Evolutionary conservation across 2,329 filamentous ascomycete species (phyloP), one percentile per base, ranked within the genome.

Genomic region (Ceratocystis alfenasii): DNA sequence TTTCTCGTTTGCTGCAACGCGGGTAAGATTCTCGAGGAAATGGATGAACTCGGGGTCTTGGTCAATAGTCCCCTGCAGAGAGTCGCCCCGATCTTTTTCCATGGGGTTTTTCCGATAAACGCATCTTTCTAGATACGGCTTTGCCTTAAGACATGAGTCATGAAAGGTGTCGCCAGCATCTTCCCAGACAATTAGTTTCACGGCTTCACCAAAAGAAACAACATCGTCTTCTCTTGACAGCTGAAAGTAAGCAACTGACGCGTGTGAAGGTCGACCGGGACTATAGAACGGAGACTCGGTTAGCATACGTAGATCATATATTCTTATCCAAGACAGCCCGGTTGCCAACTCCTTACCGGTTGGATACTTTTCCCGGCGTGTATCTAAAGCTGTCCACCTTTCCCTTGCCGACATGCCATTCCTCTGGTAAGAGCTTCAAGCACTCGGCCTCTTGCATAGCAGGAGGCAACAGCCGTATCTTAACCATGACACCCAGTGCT

Each of bases 31-130:
- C 74, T 95, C 89, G 6, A 99, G 81, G 74, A 97, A 99, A 30
- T 87, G 85, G 78, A 96, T 95, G 71, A 96, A 99, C 71, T 97
- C 94, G 0, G 90, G 86, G 72, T 99, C 94, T 73, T 96, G 91
- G 71, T 99, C 94, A 70, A 99, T 97, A 2, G 91, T 96, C 64
- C 93, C 94, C 74, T 96, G 90, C 15, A 92, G 86, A 64, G 86
- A 85, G 78, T 99, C 94, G 65, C 85, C 83, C 44, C 90, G 86
- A 62, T 84, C 83, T 74, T 89, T 90, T 45, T 81, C 83, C 67
- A 83, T 84, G 1, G 93, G 90, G 1, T 90, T 83, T 71, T 92
- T 92, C 70, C 90, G 89, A 76, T 92, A 95, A 0, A 88, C 83
- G 20, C 92, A 85, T 71, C 89, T 89, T 72, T 96, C 92, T 62